A percentile compares a stretch with the other conserved stretches of the same genome.
Evolutionary conservation across 2,329 filamentous ascomycete species (phyloP).

Genomic region (Coccinonectria pachysandricola): DNA sequence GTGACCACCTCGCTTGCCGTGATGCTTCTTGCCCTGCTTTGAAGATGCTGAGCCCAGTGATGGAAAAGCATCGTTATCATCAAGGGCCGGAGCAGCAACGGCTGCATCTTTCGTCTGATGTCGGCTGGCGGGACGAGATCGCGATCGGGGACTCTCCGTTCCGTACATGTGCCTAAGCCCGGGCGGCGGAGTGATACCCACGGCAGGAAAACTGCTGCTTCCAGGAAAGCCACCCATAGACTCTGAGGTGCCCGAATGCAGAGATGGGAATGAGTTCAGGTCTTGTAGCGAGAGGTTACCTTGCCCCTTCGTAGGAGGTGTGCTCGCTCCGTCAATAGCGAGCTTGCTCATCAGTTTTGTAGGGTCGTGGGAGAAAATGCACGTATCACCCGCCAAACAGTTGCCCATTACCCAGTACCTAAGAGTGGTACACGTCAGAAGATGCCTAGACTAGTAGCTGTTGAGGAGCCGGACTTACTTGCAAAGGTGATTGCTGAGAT

Average conservation of each 20-base stretch:
- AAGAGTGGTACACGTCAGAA: constrained; percentile 9
- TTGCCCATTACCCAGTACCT: constrained; percentile 96
- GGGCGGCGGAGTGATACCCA: constrained; percentile 54
- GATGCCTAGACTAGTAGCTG: neutral
- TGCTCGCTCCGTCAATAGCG: constrained; percentile 57
- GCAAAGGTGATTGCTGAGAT: constrained; percentile 92
- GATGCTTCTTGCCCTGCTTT: constrained; percentile 81
- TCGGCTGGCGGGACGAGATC: constrained; percentile 77
- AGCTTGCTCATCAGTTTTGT: constrained; percentile 76
- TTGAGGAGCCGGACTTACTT: constrained; percentile 56
- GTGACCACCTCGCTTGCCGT: constrained; percentile 82
- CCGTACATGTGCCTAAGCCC: constrained; percentile 56
- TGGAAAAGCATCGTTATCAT: constrained; percentile 93
- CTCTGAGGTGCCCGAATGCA: constrained; percentile 52
- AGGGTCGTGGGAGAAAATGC: constrained; percentile 95
- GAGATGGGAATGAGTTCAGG: constrained; percentile 72
- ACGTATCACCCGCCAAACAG: constrained; percentile 85
- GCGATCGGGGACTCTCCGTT: constrained; percentile 55
- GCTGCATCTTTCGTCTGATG: constrained; percentile 52
- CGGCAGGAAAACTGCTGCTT: constrained; percentile 40
- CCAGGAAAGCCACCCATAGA: constrained; percentile 43
- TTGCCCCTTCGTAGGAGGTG: constrained; percentile 52
- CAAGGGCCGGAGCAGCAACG: constrained; percentile 64
- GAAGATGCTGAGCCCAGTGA: constrained; percentile 66
- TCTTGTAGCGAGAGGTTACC: constrained; percentile 72